A percentile compares a stretch with the other conserved stretches of the same genome.
Evolutionary conservation across 805 yeast species (phyloP).

Genomic region (Saturnispora bothae): DNA sequence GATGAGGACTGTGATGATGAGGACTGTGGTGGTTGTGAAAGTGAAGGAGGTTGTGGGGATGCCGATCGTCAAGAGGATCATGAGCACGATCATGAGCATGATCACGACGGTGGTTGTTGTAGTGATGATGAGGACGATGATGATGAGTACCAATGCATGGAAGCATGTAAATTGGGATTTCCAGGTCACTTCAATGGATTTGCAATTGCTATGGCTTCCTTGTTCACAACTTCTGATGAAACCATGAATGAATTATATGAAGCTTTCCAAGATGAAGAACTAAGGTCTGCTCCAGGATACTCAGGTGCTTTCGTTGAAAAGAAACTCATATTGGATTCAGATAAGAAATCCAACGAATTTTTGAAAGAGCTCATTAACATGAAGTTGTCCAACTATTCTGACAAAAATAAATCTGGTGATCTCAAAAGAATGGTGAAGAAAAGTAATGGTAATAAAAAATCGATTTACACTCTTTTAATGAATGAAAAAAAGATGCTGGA

Average conservation of each 20-base stretch:
- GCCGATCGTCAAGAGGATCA: conserved; percentile 10
- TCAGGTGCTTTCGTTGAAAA: conserved; percentile 10
- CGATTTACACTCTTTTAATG: conserved; percentile 7
- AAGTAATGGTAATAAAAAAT: neutral
- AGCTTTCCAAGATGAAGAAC: conserved; percentile 7
- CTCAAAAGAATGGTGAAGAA: conserved; percentile 14
- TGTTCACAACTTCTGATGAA: conserved; percentile 24
- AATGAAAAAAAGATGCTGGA: conserved; percentile 15
- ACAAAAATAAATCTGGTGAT: conserved; percentile 7
- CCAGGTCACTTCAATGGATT: conserved; percentile 37
- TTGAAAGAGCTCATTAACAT: conserved; percentile 15
- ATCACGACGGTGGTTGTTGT: conserved; percentile 9
- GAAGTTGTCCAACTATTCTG: conserved; percentile 8
- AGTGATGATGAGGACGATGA: conserved; percentile 17
- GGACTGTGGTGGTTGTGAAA: conserved; percentile 7
- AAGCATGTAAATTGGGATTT: conserved; percentile 30
- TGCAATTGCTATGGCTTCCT: conserved; percentile 33
- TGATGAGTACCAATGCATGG: conserved; percentile 25
- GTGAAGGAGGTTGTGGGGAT: conserved; percentile 8
- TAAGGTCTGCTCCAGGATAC: conserved; percentile 9
- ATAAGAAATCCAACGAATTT: conserved; percentile 10
- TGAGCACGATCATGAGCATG: conserved; percentile 11
- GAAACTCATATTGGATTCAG: conserved; percentile 5
- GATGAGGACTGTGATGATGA: conserved; percentile 11
- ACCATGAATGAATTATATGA: conserved; percentile 17